phyloP scores from a whole-genome alignment of 371 early-diverging fungal species.

The Catenaria anguillulae region DNA sequence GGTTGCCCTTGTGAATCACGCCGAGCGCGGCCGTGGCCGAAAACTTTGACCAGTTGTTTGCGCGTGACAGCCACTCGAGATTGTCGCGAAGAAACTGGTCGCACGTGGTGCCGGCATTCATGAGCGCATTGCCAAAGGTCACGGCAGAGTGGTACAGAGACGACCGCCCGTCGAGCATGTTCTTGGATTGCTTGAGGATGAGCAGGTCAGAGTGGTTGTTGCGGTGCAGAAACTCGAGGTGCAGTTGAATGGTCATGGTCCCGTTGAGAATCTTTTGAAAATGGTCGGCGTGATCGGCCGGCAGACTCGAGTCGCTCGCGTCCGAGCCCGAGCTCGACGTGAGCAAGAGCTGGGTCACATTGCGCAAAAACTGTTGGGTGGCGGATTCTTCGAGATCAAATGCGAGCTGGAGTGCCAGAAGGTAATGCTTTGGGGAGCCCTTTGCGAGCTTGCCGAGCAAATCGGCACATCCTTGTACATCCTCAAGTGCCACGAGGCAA shows the following conservation, averaged over 20 bases:
- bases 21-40: slow-evolving; percentile 95
- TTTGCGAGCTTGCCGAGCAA: slow-evolving; percentile 49
- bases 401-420: slow-evolving; percentile 86
- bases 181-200: slow-evolving; percentile 84
- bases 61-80: slow-evolving; percentile 91
- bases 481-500: slow-evolving; percentile 79
- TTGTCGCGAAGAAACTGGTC: slow-evolving; percentile 96
- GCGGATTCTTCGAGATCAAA: slow-evolving; percentile 91
- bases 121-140: slow-evolving; percentile 94
- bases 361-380: slow-evolving; percentile 76
- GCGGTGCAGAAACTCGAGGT: slow-evolving; percentile 83
- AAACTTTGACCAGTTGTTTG: slow-evolving; percentile 98
- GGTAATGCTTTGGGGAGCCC: slow-evolving; percentile 24
- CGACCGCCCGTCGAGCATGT: slow-evolving; percentile 73
- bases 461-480: slow-evolving; percentile 49
- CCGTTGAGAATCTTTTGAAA: slow-evolving; percentile 71
- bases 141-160: slow-evolving; percentile 89
- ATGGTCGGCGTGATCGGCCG: slow-evolving; percentile 22
- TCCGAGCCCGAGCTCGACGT: too few species aligned
- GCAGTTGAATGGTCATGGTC: slow-evolving; percentile 66
- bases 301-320: too few species aligned
- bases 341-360: slow-evolving; percentile 45
- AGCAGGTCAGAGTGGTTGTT: slow-evolving; percentile 89
- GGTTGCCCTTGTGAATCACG: slow-evolving; percentile 96
- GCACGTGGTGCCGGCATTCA: slow-evolving; percentile 96